Evolutionary conservation across 2,329 filamentous ascomycete genomes (phyloP).

Genomic region (Elsinoe arachidis): DNA sequence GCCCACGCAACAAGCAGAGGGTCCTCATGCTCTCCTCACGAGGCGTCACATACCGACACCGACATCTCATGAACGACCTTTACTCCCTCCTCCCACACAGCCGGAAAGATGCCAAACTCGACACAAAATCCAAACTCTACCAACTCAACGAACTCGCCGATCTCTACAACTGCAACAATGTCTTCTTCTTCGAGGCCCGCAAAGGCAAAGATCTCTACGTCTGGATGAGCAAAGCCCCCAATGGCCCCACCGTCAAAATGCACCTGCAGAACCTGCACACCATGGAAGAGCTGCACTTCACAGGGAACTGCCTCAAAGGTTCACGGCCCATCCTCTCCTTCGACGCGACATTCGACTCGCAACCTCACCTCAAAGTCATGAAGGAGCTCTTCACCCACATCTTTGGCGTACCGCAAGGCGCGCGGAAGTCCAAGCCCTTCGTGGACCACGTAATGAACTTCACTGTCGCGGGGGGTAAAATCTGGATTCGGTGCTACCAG

Average conservation of each 20-base stretch:
- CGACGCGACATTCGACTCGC: conserved; percentile 62
- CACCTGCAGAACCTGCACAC: conserved; percentile 76
- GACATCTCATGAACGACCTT: conserved; percentile 85
- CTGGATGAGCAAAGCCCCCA: conserved; percentile 87
- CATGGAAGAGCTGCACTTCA: conserved; percentile 94
- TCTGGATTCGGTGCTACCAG: conserved; percentile 95
- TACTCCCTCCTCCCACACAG: conserved; percentile 82
- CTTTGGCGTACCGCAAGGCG: conserved; percentile 84
- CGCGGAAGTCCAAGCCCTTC: conserved; percentile 88
- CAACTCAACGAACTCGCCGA: conserved; percentile 67
- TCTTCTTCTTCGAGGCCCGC: conserved; percentile 89
- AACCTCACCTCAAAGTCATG: conserved; percentile 71
- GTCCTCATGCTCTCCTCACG: conserved; percentile 86
- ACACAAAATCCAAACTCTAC: conserved; percentile 82
- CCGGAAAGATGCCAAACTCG: conserved; percentile 91
- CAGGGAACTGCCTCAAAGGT: conserved; percentile 92
- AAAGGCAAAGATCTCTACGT: conserved; percentile 93
- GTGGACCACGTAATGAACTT: conserved; percentile 93
- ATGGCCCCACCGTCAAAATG: conserved; percentile 65
- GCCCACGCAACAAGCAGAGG: conserved; percentile 43
- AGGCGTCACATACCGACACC: conserved; percentile 86
- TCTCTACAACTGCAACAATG: conserved; percentile 89
- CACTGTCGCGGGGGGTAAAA: conserved; percentile 81
- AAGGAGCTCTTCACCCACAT: conserved; percentile 84
- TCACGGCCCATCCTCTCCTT: conserved; percentile 87